These are phyloP conservation scores for Tillandsia leiboldiana DNA, from an alignment of 176 grass and related monocot species.

Conservation along the genomic window DNA sequence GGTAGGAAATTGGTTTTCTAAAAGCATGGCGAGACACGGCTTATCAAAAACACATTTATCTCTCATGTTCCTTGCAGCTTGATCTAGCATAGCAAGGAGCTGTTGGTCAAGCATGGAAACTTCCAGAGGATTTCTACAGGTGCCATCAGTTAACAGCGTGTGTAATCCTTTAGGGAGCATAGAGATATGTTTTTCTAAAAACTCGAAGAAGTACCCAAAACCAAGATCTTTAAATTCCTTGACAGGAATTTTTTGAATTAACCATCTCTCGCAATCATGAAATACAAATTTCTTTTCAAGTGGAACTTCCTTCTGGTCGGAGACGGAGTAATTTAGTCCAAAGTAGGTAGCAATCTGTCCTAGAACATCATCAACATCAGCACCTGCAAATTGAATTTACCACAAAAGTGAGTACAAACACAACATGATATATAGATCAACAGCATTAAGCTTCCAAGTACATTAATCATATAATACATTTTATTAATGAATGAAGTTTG, in stretches of 20 bases:
- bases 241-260: constrained; percentile 44
- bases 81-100: constrained; percentile 51
- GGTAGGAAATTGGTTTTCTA: constrained; percentile 79
- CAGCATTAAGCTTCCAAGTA: background rate
- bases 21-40: constrained; percentile 45
- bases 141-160: constrained; percentile 35
- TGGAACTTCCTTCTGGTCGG: constrained; percentile 27
- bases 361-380: constrained; percentile 47
- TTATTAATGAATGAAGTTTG: too few relatives aligned
- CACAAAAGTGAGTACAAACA: background rate
- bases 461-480: background rate
- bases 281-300: constrained; percentile 8
- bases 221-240: constrained; percentile 65
- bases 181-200: constrained; percentile 62
- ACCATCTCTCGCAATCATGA: constrained; percentile 61
- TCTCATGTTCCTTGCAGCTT: constrained; percentile 42
- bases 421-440: too few relatives aligned
- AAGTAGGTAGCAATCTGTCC: constrained; percentile 53
- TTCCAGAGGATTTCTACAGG: constrained; percentile 21
- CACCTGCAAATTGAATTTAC: constrained; percentile 19
- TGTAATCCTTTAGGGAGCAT: constrained; percentile 31
- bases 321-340: constrained; percentile 31
- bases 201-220: constrained; percentile 63
- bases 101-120: constrained; percentile 53
- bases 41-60: constrained; percentile 28